Evolutionary conservation across 2,329 filamentous ascomycete species (phyloP), one percentile per base, ranked within the genome.

Genomic region (Arthroderma uncinatum): DNA sequence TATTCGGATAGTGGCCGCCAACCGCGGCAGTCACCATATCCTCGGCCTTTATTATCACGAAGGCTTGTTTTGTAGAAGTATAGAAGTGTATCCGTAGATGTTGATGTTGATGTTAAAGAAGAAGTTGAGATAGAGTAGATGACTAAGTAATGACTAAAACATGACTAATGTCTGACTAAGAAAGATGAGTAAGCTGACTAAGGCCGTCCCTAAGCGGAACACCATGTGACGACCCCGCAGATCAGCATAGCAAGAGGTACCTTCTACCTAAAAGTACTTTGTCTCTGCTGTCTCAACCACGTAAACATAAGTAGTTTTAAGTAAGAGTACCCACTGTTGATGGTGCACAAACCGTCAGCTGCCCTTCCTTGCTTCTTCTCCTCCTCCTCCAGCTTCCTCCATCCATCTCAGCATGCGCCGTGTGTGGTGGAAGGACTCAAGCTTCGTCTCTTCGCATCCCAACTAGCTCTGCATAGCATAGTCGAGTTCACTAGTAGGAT

Each of bases 311-410:
- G 28, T 30, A 28, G 23, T 5, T 34, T 5, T 12, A 34, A 34
- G 33, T 34, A 10, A 4, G 14, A 33, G 44, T 48, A 28, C 28
- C 44, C n/a, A 16, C 10, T 7, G 25, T 19, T 19, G 14, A 50
- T 33, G 44, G 44, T 19, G 44, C 44, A 50, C 44, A 50, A 30
- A 21, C 30, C 44, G 44, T 50, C 44, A 50, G 44, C 44, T 50
- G 44, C 44, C 12, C 14, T 25, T 33, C 14, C 16, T 16, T 19
- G 4, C 16, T 5, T 19, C 9, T 42, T 25, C 33, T 28, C 44
- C 28, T 30, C 33, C n/a, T 30, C 6, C 25, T 28, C 16, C 25
- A 19, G 14, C 23, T 33, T 19, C 28, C 2, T 34, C 23, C n/a
- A 7, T 37, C 34, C 9, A 8, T 16, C 44, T 10, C 25, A n/a